These are phyloP conservation scores for Pyricularia grisea DNA, from an alignment of 2,329 filamentous ascomycete species.

Conservation along the genomic window DNA sequence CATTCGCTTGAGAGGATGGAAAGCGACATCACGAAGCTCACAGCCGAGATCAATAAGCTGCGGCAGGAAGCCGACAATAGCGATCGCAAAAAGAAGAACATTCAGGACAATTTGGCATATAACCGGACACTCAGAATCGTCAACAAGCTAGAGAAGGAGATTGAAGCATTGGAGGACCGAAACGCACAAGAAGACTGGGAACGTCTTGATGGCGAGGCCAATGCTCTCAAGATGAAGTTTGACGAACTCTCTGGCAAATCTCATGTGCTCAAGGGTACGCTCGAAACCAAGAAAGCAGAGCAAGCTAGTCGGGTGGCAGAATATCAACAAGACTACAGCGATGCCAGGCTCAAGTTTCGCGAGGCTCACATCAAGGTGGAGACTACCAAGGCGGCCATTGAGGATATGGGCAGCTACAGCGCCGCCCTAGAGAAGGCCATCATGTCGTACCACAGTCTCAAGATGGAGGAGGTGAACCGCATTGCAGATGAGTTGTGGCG, in stretches of 20 bases:
- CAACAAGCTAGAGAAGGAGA: slow-evolving; percentile 57
- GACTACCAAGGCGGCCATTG: slow-evolving; percentile 86
- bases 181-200: slow-evolving; percentile 78
- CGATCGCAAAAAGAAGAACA: slow-evolving; percentile 75
- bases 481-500: slow-evolving; percentile 97
- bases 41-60: slow-evolving; percentile 64
- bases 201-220: slow-evolving; percentile 61
- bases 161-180: slow-evolving; percentile 64
- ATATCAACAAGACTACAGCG: slow-evolving; percentile 79
- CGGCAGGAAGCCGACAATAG: slow-evolving; percentile 70
- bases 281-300: slow-evolving; percentile 79
- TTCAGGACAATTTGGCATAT: slow-evolving; percentile 80
- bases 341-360: slow-evolving; percentile 71
- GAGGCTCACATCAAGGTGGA: slow-evolving; percentile 82
- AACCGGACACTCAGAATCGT: slow-evolving; percentile 65
- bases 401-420: slow-evolving; percentile 76
- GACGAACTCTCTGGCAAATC: slow-evolving; percentile 64
- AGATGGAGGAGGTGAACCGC: slow-evolving; percentile 97
- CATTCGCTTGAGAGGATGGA: slow-evolving; percentile 56
- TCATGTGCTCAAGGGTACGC: slow-evolving; percentile 63
- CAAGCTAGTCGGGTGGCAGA: slow-evolving; percentile 63
- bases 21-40: slow-evolving; percentile 56
- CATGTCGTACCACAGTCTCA: slow-evolving; percentile 91
- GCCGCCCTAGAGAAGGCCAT: slow-evolving; percentile 88
- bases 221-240: slow-evolving; percentile 55